Base-by-base conservation (phyloP, 2,329 filamentous ascomycete genomes). In the Ceratocystis diversiconidia region DNA sequence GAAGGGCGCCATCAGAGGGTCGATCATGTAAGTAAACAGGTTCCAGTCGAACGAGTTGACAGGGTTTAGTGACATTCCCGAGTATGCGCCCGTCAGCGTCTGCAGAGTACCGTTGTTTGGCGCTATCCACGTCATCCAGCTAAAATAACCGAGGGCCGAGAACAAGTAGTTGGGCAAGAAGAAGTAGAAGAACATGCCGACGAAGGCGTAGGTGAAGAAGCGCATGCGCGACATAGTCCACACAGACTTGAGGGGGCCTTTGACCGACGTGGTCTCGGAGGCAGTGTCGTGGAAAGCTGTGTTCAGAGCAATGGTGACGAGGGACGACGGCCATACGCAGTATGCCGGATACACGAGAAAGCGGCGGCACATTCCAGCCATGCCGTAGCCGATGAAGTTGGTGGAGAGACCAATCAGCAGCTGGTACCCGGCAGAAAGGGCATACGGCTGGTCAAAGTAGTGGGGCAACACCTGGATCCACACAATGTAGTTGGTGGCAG, bases 131-230 rank as follows among this genome's bases (percentile, higher is more conserved):
- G 76, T 77, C 69, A 81, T 76, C 79, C 80, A 83, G 69, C 75
- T 78, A 70, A 83, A 82, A 66, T 73, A 72, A 52, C 74, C 75
- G 10, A 82, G 70, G 2, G 75, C 78, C 15, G 72, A 72, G 69
- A 82, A 82, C 57, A 84, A 70, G 68, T 77, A 81, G 67, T 78
- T 76, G 0, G 80, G 81, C 60, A 84, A 75, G 78, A 79, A 82
- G 68, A 80, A 82, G 70, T 78, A 83, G 3, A 79, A 69, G 65
- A 82, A 82, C 76, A 82, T 81, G 67, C 72, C 74, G 0, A 68
- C 69, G 48, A 79, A 79, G 0, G 75, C 71, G 25, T 75, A 67
- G 36, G 75, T 69, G 70, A 83, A 82, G 70, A 82, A 80, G 17
- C 72, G 75, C 63, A 78, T 75, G 2, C 79, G 77, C 0, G 77